Percentiles rank a stretch among this genome's conserved stretches.
These are phyloP conservation scores for Syzygium jambos DNA, from an alignment of 345 rosid genomes.

Conservation along the genomic window DNA sequence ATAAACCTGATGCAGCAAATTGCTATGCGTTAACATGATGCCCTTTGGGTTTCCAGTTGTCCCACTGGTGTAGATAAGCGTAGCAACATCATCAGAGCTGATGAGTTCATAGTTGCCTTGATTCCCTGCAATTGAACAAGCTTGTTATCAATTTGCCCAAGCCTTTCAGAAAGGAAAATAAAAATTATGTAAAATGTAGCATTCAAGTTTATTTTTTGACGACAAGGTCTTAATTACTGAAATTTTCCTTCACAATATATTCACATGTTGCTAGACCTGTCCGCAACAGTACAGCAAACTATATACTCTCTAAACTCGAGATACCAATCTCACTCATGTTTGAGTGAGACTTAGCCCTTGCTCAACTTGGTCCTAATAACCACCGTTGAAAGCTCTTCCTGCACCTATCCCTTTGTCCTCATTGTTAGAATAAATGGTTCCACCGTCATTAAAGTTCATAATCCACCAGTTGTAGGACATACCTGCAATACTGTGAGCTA, in stretches of 20 bases:
- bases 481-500: background rate
- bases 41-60: constrained; percentile 96
- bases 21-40: constrained; percentile 86
- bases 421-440: background rate
- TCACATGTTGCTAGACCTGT: background rate
- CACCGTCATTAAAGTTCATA: background rate
- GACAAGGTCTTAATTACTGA: background rate
- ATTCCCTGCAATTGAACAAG: constrained; percentile 28
- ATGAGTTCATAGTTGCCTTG: constrained; percentile 41
- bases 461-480: background rate
- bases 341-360: background rate
- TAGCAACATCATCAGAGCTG: constrained; percentile 58
- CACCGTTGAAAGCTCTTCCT: background rate
- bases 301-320: background rate
- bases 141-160: background rate
- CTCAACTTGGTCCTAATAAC: background rate
- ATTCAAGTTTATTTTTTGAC: background rate
- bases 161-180: background rate
- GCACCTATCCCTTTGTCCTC: background rate
- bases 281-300: background rate
- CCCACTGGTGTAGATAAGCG: constrained; percentile 85
- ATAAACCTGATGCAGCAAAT: constrained; percentile 80
- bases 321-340: background rate
- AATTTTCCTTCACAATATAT: background rate
- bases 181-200: background rate